Evolutionary conservation across 495 filamentous ascomycete species (phyloP).

Genomic region (Cairneyella variabilis): DNA sequence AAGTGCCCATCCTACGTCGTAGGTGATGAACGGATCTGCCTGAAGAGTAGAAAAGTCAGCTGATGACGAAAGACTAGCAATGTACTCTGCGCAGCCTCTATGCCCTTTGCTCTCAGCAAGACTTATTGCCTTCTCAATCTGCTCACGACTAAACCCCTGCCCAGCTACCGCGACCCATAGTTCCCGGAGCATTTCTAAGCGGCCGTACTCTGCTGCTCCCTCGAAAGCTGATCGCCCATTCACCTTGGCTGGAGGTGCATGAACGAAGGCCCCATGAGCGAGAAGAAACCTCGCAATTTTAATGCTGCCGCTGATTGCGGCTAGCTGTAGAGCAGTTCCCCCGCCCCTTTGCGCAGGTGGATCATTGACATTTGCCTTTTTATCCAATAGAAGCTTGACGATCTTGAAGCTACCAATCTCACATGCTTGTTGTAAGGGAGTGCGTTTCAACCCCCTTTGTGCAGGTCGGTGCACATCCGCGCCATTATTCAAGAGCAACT

Average conservation of each 20-base stretch:
- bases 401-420: slow-evolving; percentile 12
- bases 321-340: slow-evolving; percentile 33
- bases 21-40: background rate
- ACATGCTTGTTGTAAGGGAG: slow-evolving; percentile 14
- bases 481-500: slow-evolving; percentile 8
- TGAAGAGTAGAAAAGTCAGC: background rate
- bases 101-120: slow-evolving; percentile 11
- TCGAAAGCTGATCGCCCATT: slow-evolving; percentile 36
- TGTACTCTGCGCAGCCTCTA: slow-evolving; percentile 10
- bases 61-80: background rate
- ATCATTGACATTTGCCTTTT: background rate
- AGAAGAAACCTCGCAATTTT: slow-evolving; percentile 24
- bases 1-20: background rate
- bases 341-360: slow-evolving; percentile 3
- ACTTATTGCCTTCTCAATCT: slow-evolving; percentile 8
- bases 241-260: slow-evolving; percentile 23
- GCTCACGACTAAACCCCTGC: slow-evolving; percentile 1
- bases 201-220: slow-evolving; percentile 40
- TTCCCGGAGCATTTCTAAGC: slow-evolving; percentile 34
- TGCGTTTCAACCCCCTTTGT: slow-evolving; percentile 12
- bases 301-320: slow-evolving; percentile 25
- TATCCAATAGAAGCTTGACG: slow-evolving; percentile 5
- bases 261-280: slow-evolving; percentile 24
- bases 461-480: slow-evolving; percentile 14
- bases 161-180: slow-evolving; percentile 5